Conservation (phyloP, 192 early-diverging fungal species). For the Coemansia sp. region DNA sequence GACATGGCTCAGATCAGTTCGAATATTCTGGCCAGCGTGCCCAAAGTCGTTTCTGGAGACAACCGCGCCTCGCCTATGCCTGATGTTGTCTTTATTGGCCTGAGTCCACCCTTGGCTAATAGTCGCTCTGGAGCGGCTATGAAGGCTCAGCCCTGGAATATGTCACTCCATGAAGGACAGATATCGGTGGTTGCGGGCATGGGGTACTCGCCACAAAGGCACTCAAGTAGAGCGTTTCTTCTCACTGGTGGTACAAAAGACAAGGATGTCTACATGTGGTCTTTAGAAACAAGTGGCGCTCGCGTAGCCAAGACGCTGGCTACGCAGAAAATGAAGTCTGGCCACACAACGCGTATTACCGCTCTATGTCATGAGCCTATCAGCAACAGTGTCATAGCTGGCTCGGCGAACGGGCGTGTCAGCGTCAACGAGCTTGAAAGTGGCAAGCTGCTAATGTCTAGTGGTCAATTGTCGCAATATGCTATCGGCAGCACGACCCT, state of each 20-base stretch:
- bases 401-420: slow-evolving; percentile 25
- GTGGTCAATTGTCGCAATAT: not conserved
- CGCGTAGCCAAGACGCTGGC: not conserved
- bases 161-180: slow-evolving; percentile 11
- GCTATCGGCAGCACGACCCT: slow-evolving; percentile 17
- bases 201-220: not conserved
- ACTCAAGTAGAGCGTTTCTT: slow-evolving; percentile 9
- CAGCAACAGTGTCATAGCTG: slow-evolving; percentile 19
- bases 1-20: slow-evolving; percentile 22
- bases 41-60: not conserved
- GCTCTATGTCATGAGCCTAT: slow-evolving; percentile 27
- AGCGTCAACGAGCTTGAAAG: slow-evolving; percentile 19
- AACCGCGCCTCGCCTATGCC: not conserved
- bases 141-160: slow-evolving; percentile 5
- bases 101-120: not conserved
- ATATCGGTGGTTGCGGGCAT: slow-evolving; percentile 26
- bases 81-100: not conserved
- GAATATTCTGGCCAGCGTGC: not conserved
- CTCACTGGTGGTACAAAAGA: slow-evolving; percentile 21
- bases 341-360: slow-evolving; percentile 25
- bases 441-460: slow-evolving; percentile 11
- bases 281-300: not conserved
- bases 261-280: slow-evolving; percentile 18
- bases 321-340: slow-evolving; percentile 6
- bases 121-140: not conserved